phyloP scores from a whole-genome alignment of 805 yeast species.

The Ogataea glucozyma region DNA sequence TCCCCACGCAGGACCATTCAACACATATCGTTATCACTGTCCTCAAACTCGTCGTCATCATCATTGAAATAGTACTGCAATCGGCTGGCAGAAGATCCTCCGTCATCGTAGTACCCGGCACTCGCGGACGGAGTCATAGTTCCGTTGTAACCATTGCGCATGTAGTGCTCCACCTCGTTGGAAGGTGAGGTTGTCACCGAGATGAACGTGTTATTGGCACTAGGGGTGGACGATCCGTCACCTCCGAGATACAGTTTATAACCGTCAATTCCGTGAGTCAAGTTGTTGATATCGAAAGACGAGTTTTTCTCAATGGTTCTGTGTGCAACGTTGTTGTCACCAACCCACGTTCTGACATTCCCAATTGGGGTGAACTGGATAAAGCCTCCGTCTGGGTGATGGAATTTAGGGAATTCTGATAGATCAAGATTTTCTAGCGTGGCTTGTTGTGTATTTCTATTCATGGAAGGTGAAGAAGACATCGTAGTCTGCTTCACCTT shows the following conservation, averaged over 20 bases:
- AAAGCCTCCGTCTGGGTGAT: slow-evolving; percentile 63
- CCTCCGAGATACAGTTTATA: slow-evolving; percentile 35
- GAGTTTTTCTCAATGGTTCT: slow-evolving; percentile 50
- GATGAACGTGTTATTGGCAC: slow-evolving; percentile 5
- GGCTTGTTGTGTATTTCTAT: slow-evolving; percentile 14
- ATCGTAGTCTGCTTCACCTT: slow-evolving; percentile 28
- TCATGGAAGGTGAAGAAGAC: slow-evolving; percentile 11
- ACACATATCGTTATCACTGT: slow-evolving; percentile 23
- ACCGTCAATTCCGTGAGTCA: slow-evolving; percentile 39
- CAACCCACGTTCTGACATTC: slow-evolving; percentile 46
- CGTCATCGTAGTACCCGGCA: slow-evolving; percentile 23
- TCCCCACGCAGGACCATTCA: slow-evolving; percentile 4
- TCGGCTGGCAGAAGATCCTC: slow-evolving; percentile 21
- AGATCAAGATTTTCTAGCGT: slow-evolving; percentile 33
- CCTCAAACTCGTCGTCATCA: slow-evolving; percentile 21
- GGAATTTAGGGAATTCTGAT: slow-evolving; percentile 55
- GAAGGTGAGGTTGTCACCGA: slow-evolving; percentile 29
- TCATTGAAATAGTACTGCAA: slow-evolving; percentile 20
- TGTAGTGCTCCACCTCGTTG: slow-evolving; percentile 36
- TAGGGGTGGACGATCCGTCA: slow-evolving; percentile 13
- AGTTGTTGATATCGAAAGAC: slow-evolving; percentile 35
- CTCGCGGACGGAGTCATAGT: slow-evolving; percentile 13
- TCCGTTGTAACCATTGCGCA: slow-evolving; percentile 33
- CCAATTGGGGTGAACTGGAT: slow-evolving; percentile 66
- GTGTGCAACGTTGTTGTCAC: slow-evolving; percentile 45